Evolutionary conservation across 139 green algal species (phyloP).

Genomic region (Chlorella sp.): DNA sequence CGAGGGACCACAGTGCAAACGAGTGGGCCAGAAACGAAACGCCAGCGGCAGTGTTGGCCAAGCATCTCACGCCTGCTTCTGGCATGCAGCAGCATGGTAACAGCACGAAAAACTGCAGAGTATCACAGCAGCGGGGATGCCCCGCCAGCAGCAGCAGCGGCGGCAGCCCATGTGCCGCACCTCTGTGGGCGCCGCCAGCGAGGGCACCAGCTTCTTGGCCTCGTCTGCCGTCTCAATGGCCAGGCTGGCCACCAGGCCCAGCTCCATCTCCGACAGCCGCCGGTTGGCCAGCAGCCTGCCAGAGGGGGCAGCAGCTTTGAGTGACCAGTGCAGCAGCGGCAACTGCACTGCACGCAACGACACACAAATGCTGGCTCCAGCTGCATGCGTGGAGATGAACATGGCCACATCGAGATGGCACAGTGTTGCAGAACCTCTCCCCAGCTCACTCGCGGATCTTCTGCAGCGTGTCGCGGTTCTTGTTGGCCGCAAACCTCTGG

Average conservation of each 20-base stretch:
- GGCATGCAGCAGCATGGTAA: not conserved
- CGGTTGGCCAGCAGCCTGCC: slow-evolving; percentile 30
- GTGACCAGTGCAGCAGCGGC: too few species aligned
- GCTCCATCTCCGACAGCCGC: slow-evolving; percentile 49
- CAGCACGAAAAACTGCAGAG: not conserved
- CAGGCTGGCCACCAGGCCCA: slow-evolving; percentile 50
- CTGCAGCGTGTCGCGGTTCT: slow-evolving; percentile 45
- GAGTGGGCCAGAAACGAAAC: too few species aligned
- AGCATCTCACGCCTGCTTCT: too few species aligned
- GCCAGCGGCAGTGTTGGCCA: too few species aligned
- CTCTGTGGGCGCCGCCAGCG: not conserved
- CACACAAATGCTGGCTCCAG: too few species aligned
- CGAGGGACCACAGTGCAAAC: too few species aligned
- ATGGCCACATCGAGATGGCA: too few species aligned
- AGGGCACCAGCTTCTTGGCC: slow-evolving; percentile 44
- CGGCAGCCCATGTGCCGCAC: not conserved
- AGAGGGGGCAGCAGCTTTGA: too few species aligned
- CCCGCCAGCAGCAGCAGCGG: not conserved
- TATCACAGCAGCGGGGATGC: not conserved
- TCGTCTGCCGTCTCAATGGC: slow-evolving; percentile 44
- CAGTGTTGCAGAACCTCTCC: too few species aligned
- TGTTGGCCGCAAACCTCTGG: slow-evolving; percentile 37
- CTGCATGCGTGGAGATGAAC: too few species aligned
- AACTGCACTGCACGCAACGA: too few species aligned
- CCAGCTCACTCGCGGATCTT: slow-evolving; percentile 50